Conservation (phyloP, 345 rosid genomes). For the Cardamine occulta region DNA sequence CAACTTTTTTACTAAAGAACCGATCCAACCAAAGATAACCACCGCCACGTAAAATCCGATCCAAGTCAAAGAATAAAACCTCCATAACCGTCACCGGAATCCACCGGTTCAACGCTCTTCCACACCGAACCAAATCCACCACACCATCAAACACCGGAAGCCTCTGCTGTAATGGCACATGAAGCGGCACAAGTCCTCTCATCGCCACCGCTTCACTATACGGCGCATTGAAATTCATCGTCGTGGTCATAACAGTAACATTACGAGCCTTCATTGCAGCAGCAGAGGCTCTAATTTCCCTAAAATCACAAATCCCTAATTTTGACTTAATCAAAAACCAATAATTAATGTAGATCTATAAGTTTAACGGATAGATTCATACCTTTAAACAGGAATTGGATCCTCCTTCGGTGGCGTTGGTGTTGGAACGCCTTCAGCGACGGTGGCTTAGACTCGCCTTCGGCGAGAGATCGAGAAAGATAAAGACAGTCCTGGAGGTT, state of each 20-base stretch:
- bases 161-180: slow-evolving; percentile 92
- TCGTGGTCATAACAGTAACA: slow-evolving; percentile 78
- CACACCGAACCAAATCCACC: slow-evolving; percentile 88
- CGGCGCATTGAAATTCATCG: slow-evolving; percentile 89
- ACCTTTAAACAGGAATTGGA: too few species aligned
- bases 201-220: slow-evolving; percentile 88
- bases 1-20: slow-evolving; percentile 71
- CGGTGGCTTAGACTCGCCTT: too few species aligned
- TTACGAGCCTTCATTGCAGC: slow-evolving; percentile 78
- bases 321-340: too few species aligned
- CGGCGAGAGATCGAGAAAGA: too few species aligned
- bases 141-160: slow-evolving; percentile 90
- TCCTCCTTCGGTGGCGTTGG: too few species aligned
- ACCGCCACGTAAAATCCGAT: slow-evolving; percentile 82
- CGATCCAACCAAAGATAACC: slow-evolving; percentile 94
- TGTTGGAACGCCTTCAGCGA: too few species aligned
- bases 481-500: too few species aligned
- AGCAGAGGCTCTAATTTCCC: too few species aligned
- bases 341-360: too few species aligned
- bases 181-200: slow-evolving; percentile 86
- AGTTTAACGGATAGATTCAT: too few species aligned
- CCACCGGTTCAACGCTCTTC: slow-evolving; percentile 94
- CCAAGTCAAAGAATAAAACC: slow-evolving; percentile 80
- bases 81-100: slow-evolving; percentile 82
- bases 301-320: too few species aligned